Evolutionary conservation across 768 basidiomycete species (phyloP).

Genomic region (Lactifluus hygrophoroides): DNA sequence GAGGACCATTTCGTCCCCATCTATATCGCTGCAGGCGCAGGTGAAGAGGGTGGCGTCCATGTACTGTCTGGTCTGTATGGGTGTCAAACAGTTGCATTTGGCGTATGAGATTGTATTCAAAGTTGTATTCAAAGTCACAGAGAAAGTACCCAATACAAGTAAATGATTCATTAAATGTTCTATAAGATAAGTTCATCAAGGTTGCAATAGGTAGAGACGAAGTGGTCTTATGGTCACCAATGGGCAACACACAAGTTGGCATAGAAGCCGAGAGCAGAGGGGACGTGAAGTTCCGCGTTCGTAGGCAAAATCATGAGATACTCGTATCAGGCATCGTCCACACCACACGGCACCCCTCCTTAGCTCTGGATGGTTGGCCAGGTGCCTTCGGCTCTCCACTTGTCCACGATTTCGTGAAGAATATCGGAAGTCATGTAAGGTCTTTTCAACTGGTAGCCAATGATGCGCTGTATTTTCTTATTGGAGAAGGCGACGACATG

Average conservation of each 20-base stretch:
- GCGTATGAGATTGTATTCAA: slow-evolving; percentile 29
- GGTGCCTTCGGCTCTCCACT: slow-evolving; percentile 67
- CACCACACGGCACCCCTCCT: neutral
- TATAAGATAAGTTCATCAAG: slow-evolving; percentile 12
- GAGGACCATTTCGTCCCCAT: slow-evolving; percentile 79
- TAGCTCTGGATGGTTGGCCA: slow-evolving; percentile 30
- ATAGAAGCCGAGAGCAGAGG: neutral
- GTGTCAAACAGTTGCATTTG: slow-evolving; percentile 59
- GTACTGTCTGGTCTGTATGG: slow-evolving; percentile 49
- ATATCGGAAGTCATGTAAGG: slow-evolving; percentile 56
- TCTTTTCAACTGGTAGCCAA: slow-evolving; percentile 56
- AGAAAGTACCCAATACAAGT: neutral
- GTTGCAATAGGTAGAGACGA: slow-evolving; percentile 1
- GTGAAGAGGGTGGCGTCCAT: slow-evolving; percentile 43
- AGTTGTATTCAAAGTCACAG: neutral
- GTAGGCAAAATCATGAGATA: slow-evolving; percentile 13
- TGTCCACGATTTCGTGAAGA: slow-evolving; percentile 63
- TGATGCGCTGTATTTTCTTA: slow-evolving; percentile 61
- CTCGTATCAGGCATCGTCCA: slow-evolving; percentile 8
- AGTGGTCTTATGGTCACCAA: neutral
- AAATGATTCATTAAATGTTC: slow-evolving; percentile 15
- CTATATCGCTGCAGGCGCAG: slow-evolving; percentile 69
- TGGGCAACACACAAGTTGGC: neutral
- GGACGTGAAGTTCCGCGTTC: slow-evolving; percentile 4
- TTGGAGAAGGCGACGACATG: slow-evolving; percentile 62